These are phyloP conservation scores for Elasticomyces elasticus DNA, from an alignment of 495 filamentous ascomycete genomes.

Conservation along the genomic window DNA sequence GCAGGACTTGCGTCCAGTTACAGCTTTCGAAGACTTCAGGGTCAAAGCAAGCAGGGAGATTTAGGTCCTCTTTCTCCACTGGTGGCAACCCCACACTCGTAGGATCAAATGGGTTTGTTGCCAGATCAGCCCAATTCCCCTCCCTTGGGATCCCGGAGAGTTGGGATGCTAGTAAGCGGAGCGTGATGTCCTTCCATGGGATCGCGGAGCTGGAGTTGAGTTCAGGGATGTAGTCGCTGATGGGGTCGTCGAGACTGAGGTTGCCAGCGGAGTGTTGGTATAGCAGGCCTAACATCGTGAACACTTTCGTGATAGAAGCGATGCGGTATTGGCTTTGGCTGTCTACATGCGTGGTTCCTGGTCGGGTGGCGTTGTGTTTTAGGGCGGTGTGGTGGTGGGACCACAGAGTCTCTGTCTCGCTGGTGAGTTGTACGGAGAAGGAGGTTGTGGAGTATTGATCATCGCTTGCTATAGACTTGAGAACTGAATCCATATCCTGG, in stretches of 20 bases:
- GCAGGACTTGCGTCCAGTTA: constrained; percentile 20
- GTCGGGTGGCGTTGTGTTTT: constrained; percentile 25
- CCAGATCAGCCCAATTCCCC: constrained; percentile 24
- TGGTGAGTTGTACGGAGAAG: constrained; percentile 30
- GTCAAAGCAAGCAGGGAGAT: constrained; percentile 25
- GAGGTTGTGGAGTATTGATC: constrained; percentile 20
- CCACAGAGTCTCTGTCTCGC: constrained; percentile 27
- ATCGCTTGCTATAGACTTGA: not conserved
- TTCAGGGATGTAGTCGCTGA: constrained; percentile 26
- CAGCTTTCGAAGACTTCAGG: constrained; percentile 13
- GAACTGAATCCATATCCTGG: not conserved
- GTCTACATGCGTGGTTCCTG: constrained; percentile 22
- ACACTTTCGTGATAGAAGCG: constrained; percentile 31
- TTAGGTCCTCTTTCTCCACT: constrained; percentile 17
- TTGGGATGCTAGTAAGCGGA: constrained; percentile 30
- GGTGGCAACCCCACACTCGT: constrained; percentile 26
- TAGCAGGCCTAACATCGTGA: constrained; percentile 30
- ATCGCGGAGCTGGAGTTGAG: constrained; percentile 16
- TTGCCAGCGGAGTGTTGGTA: constrained; percentile 30
- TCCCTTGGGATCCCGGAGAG: constrained; percentile 32
- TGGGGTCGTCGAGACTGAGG: constrained; percentile 28
- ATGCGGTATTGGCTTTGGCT: constrained; percentile 31
- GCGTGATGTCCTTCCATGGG: constrained; percentile 33
- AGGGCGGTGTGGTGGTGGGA: constrained; percentile 27
- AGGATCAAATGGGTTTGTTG: constrained; percentile 11